Percentiles rank a stretch among this genome's conserved stretches.
Evolutionary conservation across 805 yeast genomes (phyloP).

Genomic region (Yamadazyma sp.): DNA sequence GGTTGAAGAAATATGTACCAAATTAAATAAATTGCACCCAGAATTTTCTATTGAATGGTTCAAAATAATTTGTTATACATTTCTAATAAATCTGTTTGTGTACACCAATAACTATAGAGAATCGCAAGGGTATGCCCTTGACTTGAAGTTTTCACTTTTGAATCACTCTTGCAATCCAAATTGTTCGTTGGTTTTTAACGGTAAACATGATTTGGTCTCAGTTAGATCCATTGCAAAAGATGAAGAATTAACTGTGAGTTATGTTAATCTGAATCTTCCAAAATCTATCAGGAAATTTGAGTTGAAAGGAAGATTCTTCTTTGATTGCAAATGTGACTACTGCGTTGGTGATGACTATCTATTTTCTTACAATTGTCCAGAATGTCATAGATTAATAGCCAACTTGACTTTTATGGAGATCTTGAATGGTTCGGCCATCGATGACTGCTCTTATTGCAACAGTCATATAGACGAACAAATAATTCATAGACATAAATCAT

Average conservation of each 20-base stretch:
- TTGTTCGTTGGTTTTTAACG: slow-evolving; percentile 12
- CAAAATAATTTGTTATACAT: slow-evolving; percentile 9
- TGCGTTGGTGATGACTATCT: slow-evolving; percentile 18
- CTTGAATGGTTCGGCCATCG: background rate
- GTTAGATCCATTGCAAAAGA: slow-evolving; percentile 14
- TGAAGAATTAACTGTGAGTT: slow-evolving; percentile 29
- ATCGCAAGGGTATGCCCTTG: slow-evolving; percentile 25
- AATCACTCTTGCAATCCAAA: slow-evolving; percentile 43
- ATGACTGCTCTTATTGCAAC: background rate
- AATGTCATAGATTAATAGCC: slow-evolving; percentile 15
- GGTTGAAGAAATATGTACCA: slow-evolving; percentile 2
- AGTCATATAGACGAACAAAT: background rate
- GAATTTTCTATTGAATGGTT: slow-evolving; percentile 2
- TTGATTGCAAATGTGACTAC: slow-evolving; percentile 34
- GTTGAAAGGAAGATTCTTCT: slow-evolving; percentile 25
- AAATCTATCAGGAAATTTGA: slow-evolving; percentile 20
- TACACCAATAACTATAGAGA: slow-evolving; percentile 23
- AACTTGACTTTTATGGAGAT: slow-evolving; percentile 5
- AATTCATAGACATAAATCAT: background rate
- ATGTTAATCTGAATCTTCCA: slow-evolving; percentile 25
- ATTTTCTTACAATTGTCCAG: slow-evolving; percentile 22
- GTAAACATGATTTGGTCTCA: slow-evolving; percentile 4
- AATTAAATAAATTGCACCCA: too few relatives aligned
- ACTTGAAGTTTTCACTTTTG: slow-evolving; percentile 33
- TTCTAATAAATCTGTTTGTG: slow-evolving; percentile 27